Conservation (phyloP, 2,329 filamentous ascomycete species). For the Fusarium coicis region DNA sequence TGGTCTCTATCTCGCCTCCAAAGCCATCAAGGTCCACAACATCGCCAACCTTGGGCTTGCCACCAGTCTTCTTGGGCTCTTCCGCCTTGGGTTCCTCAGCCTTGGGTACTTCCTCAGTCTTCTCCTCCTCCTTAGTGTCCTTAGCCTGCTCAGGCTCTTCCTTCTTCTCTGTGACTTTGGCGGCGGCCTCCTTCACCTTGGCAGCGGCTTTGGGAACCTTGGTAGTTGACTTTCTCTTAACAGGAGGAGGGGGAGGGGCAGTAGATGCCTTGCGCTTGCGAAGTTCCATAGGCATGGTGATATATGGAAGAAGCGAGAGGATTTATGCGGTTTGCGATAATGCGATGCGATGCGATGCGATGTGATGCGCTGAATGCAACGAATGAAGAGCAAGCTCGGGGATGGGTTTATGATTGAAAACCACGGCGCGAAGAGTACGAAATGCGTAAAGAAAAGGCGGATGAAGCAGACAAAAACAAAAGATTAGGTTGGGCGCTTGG, state of each 20-base stretch:
- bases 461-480: slow-evolving; percentile 34
- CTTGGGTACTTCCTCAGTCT: slow-evolving; percentile 38
- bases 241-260: slow-evolving; percentile 55
- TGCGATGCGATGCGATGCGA: slow-evolving; percentile 31
- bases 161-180: slow-evolving; percentile 46
- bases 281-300: slow-evolving; percentile 65
- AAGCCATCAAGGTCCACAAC: slow-evolving; percentile 68
- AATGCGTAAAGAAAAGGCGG: slow-evolving; percentile 23
- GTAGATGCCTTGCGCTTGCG: slow-evolving; percentile 70
- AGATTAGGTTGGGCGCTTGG: slow-evolving; percentile 41
- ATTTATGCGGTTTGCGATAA: slow-evolving; percentile 19
- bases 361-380: slow-evolving; percentile 37
- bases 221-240: slow-evolving; percentile 51
- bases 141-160: slow-evolving; percentile 50
- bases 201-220: slow-evolving; percentile 31
- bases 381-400: slow-evolving; percentile 12
- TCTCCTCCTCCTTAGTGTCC: slow-evolving; percentile 37
- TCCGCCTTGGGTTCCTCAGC: slow-evolving; percentile 50
- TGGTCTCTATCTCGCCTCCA: slow-evolving; percentile 81
- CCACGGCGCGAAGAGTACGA: slow-evolving; percentile 4
- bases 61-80: slow-evolving; percentile 41
- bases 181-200: slow-evolving; percentile 46
- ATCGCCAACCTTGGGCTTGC: slow-evolving; percentile 64
- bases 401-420: slow-evolving; percentile 14
- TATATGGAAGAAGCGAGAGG: slow-evolving; percentile 10